Percentiles rank a stretch among this genome's conserved stretches.
phyloP scores from a whole-genome alignment of 192 early-diverging fungal genomes.

The Umbelopsis sp. region DNA sequence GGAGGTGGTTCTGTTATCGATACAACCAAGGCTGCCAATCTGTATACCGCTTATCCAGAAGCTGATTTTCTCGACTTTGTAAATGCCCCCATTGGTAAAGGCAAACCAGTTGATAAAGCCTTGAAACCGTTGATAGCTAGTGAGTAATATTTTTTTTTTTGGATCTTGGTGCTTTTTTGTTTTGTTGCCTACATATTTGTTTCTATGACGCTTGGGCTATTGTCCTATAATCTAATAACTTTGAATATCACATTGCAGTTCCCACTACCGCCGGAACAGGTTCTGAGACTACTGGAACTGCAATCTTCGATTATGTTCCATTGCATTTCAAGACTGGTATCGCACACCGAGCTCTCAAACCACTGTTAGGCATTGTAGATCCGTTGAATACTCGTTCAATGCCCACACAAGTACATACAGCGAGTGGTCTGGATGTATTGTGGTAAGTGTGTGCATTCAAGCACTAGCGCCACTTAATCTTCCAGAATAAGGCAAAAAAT shows the following conservation, averaged over 20 bases:
- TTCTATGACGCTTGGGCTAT: background rate
- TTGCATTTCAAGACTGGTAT: slow-evolving; percentile 89
- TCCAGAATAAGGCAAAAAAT: background rate
- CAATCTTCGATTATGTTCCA: slow-evolving; percentile 91
- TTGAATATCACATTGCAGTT: slow-evolving; percentile 26
- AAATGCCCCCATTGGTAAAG: slow-evolving; percentile 90
- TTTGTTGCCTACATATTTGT: background rate
- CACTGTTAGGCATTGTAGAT: slow-evolving; percentile 84
- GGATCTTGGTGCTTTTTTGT: too few relatives aligned
- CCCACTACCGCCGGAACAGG: slow-evolving; percentile 69
- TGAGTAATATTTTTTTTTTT: too few relatives aligned
- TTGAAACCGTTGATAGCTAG: slow-evolving; percentile 81
- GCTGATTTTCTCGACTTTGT: slow-evolving; percentile 91
- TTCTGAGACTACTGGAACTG: slow-evolving; percentile 87
- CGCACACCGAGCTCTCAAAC: slow-evolving; percentile 81
- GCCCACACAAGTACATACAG: slow-evolving; percentile 83
- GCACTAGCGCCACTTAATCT: background rate
- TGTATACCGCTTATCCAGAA: slow-evolving; percentile 80
- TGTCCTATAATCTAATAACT: too few relatives aligned
- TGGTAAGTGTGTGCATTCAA: slow-evolving; percentile 36
- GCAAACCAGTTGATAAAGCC: slow-evolving; percentile 69
- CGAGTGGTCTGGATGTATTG: slow-evolving; percentile 86
- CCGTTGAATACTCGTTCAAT: slow-evolving; percentile 86
- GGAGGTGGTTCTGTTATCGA: slow-evolving; percentile 92
- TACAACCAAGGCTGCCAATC: slow-evolving; percentile 89